These are phyloP conservation scores for Chamaecrista fasciculata DNA, from an alignment of 306 rosid species.

Conservation along the genomic window DNA sequence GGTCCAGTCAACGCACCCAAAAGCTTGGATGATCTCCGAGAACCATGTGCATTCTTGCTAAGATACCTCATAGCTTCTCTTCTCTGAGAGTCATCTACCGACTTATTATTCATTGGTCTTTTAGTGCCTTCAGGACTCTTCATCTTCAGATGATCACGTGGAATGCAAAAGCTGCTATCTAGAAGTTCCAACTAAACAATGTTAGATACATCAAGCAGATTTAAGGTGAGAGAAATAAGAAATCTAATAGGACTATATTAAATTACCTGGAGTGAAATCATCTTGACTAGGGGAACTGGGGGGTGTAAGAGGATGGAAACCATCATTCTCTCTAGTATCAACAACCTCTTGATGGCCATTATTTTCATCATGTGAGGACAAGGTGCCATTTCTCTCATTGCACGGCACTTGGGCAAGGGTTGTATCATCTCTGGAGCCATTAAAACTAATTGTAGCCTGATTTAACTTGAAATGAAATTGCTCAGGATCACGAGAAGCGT, in stretches of 20 bases:
- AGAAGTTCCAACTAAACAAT: slow-evolving; percentile 21
- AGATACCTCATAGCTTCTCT: slow-evolving; percentile 52
- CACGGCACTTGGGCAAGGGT: slow-evolving; percentile 10
- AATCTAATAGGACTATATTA: not conserved
- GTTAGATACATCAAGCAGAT: slow-evolving; percentile 23
- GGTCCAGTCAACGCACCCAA: slow-evolving; percentile 24
- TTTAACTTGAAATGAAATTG: slow-evolving; percentile 17
- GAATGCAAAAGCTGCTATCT: slow-evolving; percentile 41
- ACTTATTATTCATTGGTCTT: slow-evolving; percentile 39
- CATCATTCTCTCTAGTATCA: slow-evolving; percentile 24
- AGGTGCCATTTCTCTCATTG: not conserved
- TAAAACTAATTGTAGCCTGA: slow-evolving; percentile 6
- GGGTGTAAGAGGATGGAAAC: slow-evolving; percentile 54
- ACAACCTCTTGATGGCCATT: not conserved
- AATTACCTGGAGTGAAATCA: slow-evolving; percentile 50
- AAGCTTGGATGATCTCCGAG: slow-evolving; percentile 41
- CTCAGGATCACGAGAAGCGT: slow-evolving; percentile 21
- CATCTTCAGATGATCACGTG: slow-evolving; percentile 41
- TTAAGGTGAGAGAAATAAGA: not conserved
- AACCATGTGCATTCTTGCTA: slow-evolving; percentile 37
- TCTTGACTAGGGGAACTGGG: slow-evolving; percentile 52
- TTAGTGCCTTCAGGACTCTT: slow-evolving; percentile 33
- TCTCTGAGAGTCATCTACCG: slow-evolving; percentile 29
- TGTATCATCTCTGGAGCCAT: slow-evolving; percentile 10
- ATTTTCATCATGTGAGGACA: slow-evolving; percentile 9